A percentile compares a stretch with the other conserved stretches of the same genome.
Evolutionary conservation across 495 filamentous ascomycete genomes (phyloP).

Genomic region (Neurospora sp.): DNA sequence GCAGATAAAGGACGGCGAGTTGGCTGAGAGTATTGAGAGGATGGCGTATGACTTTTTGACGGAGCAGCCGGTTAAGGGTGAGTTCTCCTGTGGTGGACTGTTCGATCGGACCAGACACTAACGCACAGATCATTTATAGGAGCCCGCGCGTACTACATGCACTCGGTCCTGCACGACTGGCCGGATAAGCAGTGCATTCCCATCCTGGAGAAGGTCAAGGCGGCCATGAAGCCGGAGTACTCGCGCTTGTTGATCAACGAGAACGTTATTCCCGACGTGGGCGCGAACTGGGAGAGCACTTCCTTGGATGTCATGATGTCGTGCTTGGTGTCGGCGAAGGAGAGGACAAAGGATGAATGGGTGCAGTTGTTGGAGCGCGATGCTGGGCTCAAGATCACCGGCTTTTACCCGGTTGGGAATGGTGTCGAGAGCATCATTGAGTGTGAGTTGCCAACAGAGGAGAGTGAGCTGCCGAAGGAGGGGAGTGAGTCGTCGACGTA

Average conservation of each 20-base stretch:
- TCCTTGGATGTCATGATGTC: conserved; percentile 28
- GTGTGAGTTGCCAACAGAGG: conserved; percentile 14
- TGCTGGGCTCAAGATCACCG: conserved; percentile 33
- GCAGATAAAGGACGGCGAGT: conserved; percentile 6
- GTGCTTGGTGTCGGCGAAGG: conserved; percentile 17
- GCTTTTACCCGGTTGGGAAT: conserved; percentile 28
- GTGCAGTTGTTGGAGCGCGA: conserved; percentile 10
- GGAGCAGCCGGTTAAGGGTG: conserved; percentile 35
- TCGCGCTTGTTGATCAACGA: conserved; percentile 43
- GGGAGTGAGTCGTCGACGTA: background rate
- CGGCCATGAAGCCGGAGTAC: conserved; percentile 40
- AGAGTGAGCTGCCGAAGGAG: background rate
- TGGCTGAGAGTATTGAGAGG: conserved; percentile 7
- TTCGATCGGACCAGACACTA: background rate
- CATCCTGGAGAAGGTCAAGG: conserved; percentile 28
- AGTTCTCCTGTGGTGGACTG: background rate
- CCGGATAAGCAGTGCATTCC: conserved; percentile 28
- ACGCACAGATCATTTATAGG: conserved; percentile 12
- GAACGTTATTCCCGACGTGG: conserved; percentile 36
- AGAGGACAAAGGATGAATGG: conserved; percentile 27
- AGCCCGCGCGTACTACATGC: conserved; percentile 34
- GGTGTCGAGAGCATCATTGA: conserved; percentile 37
- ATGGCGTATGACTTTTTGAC: conserved; percentile 37
- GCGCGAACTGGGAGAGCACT: conserved; percentile 34
- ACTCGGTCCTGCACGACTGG: conserved; percentile 41